Percentiles rank a stretch among this genome's conserved stretches.
phyloP scores from a whole-genome alignment of 371 early-diverging fungal species.

The Mucor piriformis region DNA sequence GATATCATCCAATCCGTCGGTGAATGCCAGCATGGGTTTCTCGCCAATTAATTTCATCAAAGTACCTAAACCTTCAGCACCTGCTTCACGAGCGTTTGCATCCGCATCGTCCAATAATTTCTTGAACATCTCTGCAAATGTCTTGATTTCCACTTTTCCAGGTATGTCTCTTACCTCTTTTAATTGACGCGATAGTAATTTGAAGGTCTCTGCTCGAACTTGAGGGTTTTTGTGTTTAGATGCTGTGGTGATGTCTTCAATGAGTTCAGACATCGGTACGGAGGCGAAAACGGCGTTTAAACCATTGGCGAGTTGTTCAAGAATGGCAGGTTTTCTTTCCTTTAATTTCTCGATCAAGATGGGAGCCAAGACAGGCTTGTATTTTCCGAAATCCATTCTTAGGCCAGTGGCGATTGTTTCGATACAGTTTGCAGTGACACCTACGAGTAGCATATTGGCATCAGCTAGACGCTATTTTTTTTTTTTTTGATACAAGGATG shows the following conservation, averaged over 20 bases:
- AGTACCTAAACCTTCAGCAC: slow-evolving; percentile 88
- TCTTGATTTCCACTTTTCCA: slow-evolving; percentile 78
- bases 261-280: slow-evolving; percentile 61
- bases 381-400: slow-evolving; percentile 76
- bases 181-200: slow-evolving; percentile 74
- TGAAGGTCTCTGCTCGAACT: slow-evolving; percentile 75
- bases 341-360: slow-evolving; percentile 90
- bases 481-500: slow-evolving; percentile 1
- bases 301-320: slow-evolving; percentile 80
- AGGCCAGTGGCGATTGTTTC: slow-evolving; percentile 85
- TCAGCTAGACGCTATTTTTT: slow-evolving; percentile 78
- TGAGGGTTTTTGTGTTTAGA: slow-evolving; percentile 92
- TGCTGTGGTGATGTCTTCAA: slow-evolving; percentile 73
- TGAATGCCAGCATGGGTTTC: slow-evolving; percentile 66
- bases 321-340: slow-evolving; percentile 88
- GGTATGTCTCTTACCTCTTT: slow-evolving; percentile 69
- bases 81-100: slow-evolving; percentile 83
- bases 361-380: slow-evolving; percentile 67
- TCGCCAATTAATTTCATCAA: slow-evolving; percentile 88
- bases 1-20: slow-evolving; percentile 86
- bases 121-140: slow-evolving; percentile 71
- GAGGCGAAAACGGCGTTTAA: slow-evolving; percentile 85
- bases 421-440: slow-evolving; percentile 81
- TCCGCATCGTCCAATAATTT: slow-evolving; percentile 87
- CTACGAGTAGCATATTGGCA: slow-evolving; percentile 85